A percentile compares a stretch with the other conserved stretches of the same genome.
Conservation (phyloP, 176 grass and related monocot species). For the Rhynchospora breviuscula region DNA sequence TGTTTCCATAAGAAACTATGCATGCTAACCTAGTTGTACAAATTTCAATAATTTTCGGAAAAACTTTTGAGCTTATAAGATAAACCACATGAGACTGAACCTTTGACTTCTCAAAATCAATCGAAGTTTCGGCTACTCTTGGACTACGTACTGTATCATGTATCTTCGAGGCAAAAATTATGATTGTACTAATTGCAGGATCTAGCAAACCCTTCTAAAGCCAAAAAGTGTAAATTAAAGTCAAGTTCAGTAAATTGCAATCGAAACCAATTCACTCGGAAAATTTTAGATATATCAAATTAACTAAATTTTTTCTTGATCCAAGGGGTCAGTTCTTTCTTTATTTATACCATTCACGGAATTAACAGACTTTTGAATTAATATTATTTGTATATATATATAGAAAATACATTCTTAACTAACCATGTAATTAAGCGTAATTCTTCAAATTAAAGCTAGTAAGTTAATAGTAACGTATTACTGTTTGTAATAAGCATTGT, state of each 20-base stretch:
- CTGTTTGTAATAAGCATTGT: no score
- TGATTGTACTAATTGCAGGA: no score
- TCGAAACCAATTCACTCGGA: no score
- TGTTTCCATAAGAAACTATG: neutral
- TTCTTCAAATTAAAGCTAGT: neutral
- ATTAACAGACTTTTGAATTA: neutral
- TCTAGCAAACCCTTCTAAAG: no score
- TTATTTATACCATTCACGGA: neutral
- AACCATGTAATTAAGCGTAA: neutral
- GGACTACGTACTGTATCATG: no score
- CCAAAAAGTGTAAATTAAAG: no score
- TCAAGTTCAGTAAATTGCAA: no score
- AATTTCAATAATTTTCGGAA: neutral
- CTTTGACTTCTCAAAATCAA: slow-evolving; percentile 33
- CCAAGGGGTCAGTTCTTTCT: slow-evolving; percentile 45
- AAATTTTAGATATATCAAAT: no score
- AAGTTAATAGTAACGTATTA: no score
- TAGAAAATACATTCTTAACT: neutral
- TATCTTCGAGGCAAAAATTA: no score
- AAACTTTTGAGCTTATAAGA: neutral
- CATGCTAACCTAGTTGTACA: neutral
- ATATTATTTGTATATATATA: neutral
- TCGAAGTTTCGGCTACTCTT: no score
- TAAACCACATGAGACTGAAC: neutral
- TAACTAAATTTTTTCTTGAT: neutral